Percentiles rank a stretch among this genome's conserved stretches.
phyloP scores from a whole-genome alignment of 208 protist species.

The Porcisia deanei region DNA sequence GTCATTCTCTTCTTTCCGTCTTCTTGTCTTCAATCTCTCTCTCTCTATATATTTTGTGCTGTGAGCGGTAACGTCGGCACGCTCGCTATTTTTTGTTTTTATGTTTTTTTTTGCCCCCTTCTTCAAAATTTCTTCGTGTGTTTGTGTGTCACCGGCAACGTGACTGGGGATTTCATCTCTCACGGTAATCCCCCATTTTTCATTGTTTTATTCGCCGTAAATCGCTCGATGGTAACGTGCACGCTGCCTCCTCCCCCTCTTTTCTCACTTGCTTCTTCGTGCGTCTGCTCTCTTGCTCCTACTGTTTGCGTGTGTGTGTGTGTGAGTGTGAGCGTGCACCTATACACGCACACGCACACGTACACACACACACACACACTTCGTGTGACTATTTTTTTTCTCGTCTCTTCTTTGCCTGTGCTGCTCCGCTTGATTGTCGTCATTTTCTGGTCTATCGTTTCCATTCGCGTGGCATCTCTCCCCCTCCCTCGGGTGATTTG shows the following conservation, averaged over 20 bases:
- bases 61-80: neutral
- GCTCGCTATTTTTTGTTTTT: neutral
- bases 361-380: no score
- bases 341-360: no score
- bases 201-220: neutral
- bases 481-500: neutral
- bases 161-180: neutral
- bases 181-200: neutral
- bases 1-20: neutral
- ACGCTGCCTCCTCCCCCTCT: neutral
- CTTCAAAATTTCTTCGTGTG: neutral
- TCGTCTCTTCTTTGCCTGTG: no score
- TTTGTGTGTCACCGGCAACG: no score
- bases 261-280: neutral
- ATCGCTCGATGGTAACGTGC: neutral
- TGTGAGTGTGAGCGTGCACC: no score
- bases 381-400: no score
- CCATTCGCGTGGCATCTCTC: no score
- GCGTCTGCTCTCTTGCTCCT: no score
- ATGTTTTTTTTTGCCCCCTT: neutral
- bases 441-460: no score
- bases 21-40: neutral
- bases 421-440: no score
- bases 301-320: no score
- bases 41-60: neutral